These are phyloP conservation scores for Leucosporidium yakuticum DNA, from an alignment of 768 basidiomycete genomes.

Conservation along the genomic window DNA sequence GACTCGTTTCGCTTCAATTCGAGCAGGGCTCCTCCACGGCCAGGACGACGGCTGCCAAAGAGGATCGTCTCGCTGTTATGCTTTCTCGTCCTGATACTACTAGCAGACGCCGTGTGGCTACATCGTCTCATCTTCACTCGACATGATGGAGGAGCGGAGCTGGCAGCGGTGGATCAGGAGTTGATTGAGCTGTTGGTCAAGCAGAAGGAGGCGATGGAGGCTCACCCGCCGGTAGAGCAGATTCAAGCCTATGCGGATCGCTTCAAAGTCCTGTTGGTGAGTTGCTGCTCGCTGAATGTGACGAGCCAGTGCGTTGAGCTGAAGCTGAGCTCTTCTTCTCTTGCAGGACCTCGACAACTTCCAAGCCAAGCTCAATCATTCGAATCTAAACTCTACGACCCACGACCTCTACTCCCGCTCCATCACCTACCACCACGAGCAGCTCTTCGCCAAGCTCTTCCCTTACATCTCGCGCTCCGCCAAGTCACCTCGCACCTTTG, in stretches of 20 bases:
- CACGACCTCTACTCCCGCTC: constrained; percentile 24
- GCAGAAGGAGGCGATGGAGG: constrained; percentile 28
- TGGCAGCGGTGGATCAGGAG: constrained; percentile 11
- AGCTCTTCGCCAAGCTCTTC: constrained; percentile 25
- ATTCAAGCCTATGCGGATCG: constrained; percentile 1
- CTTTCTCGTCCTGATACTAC: background rate
- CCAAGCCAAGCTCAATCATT: too few relatives aligned
- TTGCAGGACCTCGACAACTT: too few relatives aligned
- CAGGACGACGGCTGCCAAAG: constrained; percentile 7
- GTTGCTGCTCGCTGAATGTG: too few relatives aligned
- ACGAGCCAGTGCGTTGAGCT: too few relatives aligned
- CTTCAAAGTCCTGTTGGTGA: background rate
- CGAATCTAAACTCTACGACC: constrained; percentile 10
- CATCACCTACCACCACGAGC: constrained; percentile 20
- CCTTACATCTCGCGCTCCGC: constrained; percentile 22
- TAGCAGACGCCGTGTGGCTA: background rate
- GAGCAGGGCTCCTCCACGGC: background rate
- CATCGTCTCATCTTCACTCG: background rate
- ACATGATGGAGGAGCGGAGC: background rate
- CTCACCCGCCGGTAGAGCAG: background rate
- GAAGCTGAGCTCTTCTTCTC: too few relatives aligned
- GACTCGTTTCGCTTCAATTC: background rate
- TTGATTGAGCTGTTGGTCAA: constrained; percentile 19
- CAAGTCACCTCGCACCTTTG: constrained; percentile 8
- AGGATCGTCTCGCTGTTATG: background rate